These are phyloP conservation scores for Durusdinium trenchii DNA, from an alignment of 73 alveolate species.

Conservation along the genomic window DNA sequence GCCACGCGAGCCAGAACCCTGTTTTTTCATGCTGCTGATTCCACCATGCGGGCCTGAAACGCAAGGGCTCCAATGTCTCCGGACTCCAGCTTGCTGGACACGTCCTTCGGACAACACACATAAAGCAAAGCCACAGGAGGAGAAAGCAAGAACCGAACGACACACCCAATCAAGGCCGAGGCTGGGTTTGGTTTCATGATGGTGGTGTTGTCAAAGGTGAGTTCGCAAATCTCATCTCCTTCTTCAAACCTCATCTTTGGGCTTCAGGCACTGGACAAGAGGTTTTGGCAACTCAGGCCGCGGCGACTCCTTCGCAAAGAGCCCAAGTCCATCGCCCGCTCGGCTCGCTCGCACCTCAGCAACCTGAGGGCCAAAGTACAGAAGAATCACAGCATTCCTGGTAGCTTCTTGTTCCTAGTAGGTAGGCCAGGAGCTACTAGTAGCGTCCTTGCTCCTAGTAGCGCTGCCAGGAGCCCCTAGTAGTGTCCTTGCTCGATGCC, in stretches of 20 bases:
- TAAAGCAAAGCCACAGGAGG: background rate
- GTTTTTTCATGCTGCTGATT: background rate
- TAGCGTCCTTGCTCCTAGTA: too few relatives aligned
- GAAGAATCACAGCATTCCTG: background rate
- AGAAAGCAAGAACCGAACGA: background rate
- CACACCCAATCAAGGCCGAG: background rate
- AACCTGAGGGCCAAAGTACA: slow-evolving; percentile 10
- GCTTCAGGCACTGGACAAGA: background rate
- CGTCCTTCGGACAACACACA: background rate
- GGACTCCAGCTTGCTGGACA: slow-evolving; percentile 66
- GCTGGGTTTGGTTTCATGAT: slow-evolving; percentile 57
- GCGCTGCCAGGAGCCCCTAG: too few relatives aligned
- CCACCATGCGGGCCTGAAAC: slow-evolving; percentile 25
- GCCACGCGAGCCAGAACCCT: too few relatives aligned
- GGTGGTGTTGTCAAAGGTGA: slow-evolving; percentile 60
- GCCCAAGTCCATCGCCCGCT: slow-evolving; percentile 89
- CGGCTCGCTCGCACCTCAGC: slow-evolving; percentile 63
- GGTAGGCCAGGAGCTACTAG: too few relatives aligned
- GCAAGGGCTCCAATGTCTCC: slow-evolving; percentile 84
- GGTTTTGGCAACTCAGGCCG: background rate
- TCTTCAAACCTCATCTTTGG: slow-evolving; percentile 36
- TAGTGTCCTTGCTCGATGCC: too few relatives aligned
- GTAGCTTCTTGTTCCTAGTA: too few relatives aligned
- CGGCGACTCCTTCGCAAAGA: slow-evolving; percentile 68
- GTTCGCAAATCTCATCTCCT: slow-evolving; percentile 66